Base-by-base conservation (phyloP, 108 stramenopile species). In the Aurantiochytrium sp. region DNA sequence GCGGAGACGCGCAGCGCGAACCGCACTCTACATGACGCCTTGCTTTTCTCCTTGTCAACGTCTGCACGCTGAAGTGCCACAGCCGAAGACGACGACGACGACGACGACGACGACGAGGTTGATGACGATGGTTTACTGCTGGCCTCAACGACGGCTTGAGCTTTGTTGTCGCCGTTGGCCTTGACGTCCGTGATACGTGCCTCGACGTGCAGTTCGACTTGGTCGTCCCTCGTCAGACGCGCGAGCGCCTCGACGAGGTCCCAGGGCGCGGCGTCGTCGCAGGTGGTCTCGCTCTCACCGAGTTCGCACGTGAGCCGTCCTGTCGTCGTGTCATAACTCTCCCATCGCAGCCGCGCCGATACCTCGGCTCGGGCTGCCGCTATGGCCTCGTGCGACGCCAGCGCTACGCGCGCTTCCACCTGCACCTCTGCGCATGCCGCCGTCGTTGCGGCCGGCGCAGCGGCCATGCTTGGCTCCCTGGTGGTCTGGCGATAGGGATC, bases 161-260 rank as follows among this genome's bases (percentile, higher is more conserved):
- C 23, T 72, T 25, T 18, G 21, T 18, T 42, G 19, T 16, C 28
- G 19, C 3, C 21, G 23, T 10, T 6, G 10, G n/a, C 51, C 4
- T 47, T 18, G 10, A 83, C 76, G 51, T 18, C 10, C 51, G 44
- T 8, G 19, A 23, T 23, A 16, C n/a, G 76, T 2, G 28, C 76
- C n/a, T 83, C 51, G 51, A 83, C 45, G 6, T 8, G 43, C 10
- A 83, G 23, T 43, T 28, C 19, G 51, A 53, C 76, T 12, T 23
- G 6, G 49, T 83, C 76, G 16, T 47, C 45, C 23, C 19, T 45
- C 19, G 25, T 35, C 14, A 83, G 49, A 8, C 51, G 19, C 28
- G 76, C 76, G 23, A 83, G 76, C 45, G 76, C 45, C 25, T 83
- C 76, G 76, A 83, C 76, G 45, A 83, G 23, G 51, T 83, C 76